Percentiles rank a stretch among this genome's conserved stretches.
These are phyloP conservation scores for Hypoxylon sp. DNA, from an alignment of 2,329 filamentous ascomycete genomes.

Conservation along the genomic window DNA sequence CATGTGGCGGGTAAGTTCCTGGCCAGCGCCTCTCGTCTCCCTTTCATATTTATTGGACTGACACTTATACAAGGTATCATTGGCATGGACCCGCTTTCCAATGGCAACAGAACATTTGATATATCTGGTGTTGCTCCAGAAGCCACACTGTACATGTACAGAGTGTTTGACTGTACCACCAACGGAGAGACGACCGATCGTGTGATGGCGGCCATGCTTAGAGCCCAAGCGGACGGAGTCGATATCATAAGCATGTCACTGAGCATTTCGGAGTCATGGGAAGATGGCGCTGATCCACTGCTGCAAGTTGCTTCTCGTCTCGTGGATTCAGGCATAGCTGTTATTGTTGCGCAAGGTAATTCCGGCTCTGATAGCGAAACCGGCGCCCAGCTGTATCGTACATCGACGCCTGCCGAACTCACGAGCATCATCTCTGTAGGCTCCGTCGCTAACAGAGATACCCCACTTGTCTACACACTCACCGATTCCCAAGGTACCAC, in stretches of 20 bases:
- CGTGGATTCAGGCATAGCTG: conserved; percentile 37
- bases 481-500: conserved; percentile 34
- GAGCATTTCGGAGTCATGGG: conserved; percentile 31
- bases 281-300: conserved; percentile 26
- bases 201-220: conserved; percentile 46
- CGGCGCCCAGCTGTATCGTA: conserved; percentile 35
- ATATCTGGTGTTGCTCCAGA: conserved; percentile 36
- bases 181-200: conserved; percentile 32
- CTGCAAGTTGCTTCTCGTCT: conserved; percentile 31
- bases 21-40: too few species aligned
- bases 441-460: conserved; percentile 35
- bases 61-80: conserved; percentile 23
- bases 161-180: conserved; percentile 28
- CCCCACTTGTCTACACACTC: conserved; percentile 36
- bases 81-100: conserved; percentile 27
- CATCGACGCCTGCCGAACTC: conserved; percentile 35
- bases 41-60: background rate
- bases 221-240: conserved; percentile 45
- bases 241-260: conserved; percentile 49
- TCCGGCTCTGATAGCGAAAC: conserved; percentile 35
- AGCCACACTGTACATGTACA: conserved; percentile 30
- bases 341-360: conserved; percentile 43
- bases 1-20: conserved; percentile 31
- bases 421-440: conserved; percentile 41
- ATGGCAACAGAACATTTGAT: conserved; percentile 27